Evolutionary conservation across 2,329 filamentous ascomycete species (phyloP).

Genomic region (Monilinia aucupariae): DNA sequence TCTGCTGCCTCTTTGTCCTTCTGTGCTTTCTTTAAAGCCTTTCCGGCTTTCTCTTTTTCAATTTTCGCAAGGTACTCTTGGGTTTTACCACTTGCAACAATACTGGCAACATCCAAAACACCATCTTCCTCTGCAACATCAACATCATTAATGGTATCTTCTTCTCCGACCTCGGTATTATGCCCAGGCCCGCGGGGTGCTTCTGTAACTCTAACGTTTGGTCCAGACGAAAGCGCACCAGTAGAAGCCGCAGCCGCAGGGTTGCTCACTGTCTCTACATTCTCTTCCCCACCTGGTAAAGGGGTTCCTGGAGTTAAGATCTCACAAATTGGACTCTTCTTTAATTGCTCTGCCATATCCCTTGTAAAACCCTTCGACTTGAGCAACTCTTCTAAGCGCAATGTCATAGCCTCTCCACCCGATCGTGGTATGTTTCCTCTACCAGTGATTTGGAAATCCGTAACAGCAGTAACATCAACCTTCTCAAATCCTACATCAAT

Average conservation of each 20-base stretch:
- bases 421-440: slow-evolving; percentile 58
- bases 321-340: slow-evolving; percentile 61
- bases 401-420: slow-evolving; percentile 84
- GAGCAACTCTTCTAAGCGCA: slow-evolving; percentile 63
- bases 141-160: slow-evolving; percentile 38
- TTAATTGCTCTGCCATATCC: slow-evolving; percentile 66
- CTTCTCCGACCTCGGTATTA: slow-evolving; percentile 31
- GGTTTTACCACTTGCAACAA: slow-evolving; percentile 76
- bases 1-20: slow-evolving; percentile 47
- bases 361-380: slow-evolving; percentile 52
- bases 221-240: slow-evolving; percentile 34
- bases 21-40: slow-evolving; percentile 44
- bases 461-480: slow-evolving; percentile 85
- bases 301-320: slow-evolving; percentile 53
- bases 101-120: slow-evolving; percentile 76
- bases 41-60: slow-evolving; percentile 63
- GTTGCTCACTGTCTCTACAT: slow-evolving; percentile 37
- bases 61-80: slow-evolving; percentile 78
- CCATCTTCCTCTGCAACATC: slow-evolving; percentile 57
- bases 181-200: slow-evolving; percentile 24
- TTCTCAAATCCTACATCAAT: slow-evolving; percentile 90
- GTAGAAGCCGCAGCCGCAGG: slow-evolving; percentile 34
- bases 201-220: slow-evolving; percentile 34
- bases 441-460: slow-evolving; percentile 70
- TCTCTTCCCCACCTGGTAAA: slow-evolving; percentile 42